A percentile compares a stretch with the other conserved stretches of the same genome.
phyloP scores from a whole-genome alignment of 805 yeast genomes.

The Candida sakaeoensis region DNA sequence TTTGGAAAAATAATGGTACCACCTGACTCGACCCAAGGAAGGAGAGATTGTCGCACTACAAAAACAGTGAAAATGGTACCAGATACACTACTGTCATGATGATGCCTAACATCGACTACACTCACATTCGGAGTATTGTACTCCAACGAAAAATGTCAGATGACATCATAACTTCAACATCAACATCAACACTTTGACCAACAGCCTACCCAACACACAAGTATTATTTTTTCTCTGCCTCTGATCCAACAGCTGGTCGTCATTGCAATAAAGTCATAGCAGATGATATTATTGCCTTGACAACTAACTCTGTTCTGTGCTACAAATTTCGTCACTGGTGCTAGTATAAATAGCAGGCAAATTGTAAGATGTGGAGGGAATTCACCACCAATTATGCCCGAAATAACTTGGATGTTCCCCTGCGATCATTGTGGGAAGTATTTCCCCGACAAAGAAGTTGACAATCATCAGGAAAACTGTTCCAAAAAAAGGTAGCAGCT shows the following conservation, averaged over 20 bases:
- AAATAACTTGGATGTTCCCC: slow-evolving; percentile 5
- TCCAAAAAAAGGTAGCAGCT: neutral
- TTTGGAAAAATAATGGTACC: neutral
- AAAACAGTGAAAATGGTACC: neutral
- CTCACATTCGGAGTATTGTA: slow-evolving; percentile 6
- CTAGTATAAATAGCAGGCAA: neutral
- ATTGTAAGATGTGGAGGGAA: neutral
- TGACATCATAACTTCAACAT: slow-evolving; percentile 3
- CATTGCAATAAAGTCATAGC: neutral
- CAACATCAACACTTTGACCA: neutral
- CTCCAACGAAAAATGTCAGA: slow-evolving; percentile 1
- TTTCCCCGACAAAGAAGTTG: slow-evolving; percentile 4
- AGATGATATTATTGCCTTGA: neutral
- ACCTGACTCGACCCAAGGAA: neutral
- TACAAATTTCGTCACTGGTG: too few relatives aligned
- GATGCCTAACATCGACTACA: neutral
- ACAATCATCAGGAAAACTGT: slow-evolving; percentile 3
- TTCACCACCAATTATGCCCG: neutral
- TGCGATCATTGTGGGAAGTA: slow-evolving; percentile 6
- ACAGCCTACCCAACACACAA: neutral
- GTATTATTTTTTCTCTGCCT: too few relatives aligned
- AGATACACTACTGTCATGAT: neutral
- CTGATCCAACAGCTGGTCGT: neutral
- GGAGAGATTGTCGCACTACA: neutral
- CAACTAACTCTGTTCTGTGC: neutral